These are phyloP conservation scores for Coemansia sp. DNA, from an alignment of 192 early-diverging fungal species.

Conservation along the genomic window DNA sequence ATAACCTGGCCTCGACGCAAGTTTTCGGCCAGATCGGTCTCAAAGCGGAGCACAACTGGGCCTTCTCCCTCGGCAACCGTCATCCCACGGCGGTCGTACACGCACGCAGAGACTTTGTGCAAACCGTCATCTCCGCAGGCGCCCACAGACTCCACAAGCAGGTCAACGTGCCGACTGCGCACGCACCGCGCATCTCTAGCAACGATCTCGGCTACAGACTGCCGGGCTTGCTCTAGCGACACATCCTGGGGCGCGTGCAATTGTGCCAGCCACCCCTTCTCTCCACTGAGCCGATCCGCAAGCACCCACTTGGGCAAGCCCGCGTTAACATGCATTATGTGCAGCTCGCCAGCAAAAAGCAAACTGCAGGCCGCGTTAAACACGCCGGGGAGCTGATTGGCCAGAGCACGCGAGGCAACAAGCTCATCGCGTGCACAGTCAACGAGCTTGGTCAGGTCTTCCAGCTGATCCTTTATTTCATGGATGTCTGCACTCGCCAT, in stretches of 20 bases:
- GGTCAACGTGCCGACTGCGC: slow-evolving; percentile 22
- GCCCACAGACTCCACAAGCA: slow-evolving; percentile 16
- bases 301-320: slow-evolving; percentile 42
- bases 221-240: slow-evolving; percentile 17
- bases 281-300: neutral
- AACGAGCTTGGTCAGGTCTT: slow-evolving; percentile 7
- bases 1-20: slow-evolving; percentile 31
- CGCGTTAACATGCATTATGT: slow-evolving; percentile 11
- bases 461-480: slow-evolving; percentile 21
- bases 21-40: slow-evolving; percentile 7
- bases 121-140: neutral
- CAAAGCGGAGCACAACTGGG: slow-evolving; percentile 22
- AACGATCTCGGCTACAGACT: slow-evolving; percentile 13
- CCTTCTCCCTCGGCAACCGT: slow-evolving; percentile 11
- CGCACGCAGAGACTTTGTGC: neutral
- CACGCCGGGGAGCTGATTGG: slow-evolving; percentile 23
- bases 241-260: neutral
- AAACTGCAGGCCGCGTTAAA: slow-evolving; percentile 45
- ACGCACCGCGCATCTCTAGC: slow-evolving; percentile 6
- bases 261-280: neutral
- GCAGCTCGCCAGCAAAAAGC: slow-evolving; percentile 34
- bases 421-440: slow-evolving; percentile 25
- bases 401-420: neutral
- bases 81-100: slow-evolving; percentile 24
- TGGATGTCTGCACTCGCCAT: slow-evolving; percentile 21